phyloP scores from a whole-genome alignment of 768 basidiomycete species.

The Cyclocybe aegerita region DNA sequence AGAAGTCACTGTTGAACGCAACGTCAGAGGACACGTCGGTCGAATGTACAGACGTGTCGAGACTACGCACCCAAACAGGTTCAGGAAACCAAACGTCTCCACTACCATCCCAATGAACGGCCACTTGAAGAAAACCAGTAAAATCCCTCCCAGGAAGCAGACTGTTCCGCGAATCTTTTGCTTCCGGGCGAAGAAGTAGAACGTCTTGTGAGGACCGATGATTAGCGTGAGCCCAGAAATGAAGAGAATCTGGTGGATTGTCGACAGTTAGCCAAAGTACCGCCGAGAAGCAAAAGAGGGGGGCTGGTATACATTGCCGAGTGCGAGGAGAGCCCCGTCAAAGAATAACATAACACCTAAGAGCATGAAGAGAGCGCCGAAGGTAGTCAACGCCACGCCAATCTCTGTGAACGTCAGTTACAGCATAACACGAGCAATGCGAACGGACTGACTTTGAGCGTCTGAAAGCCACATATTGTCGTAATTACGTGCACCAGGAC shows the following conservation, averaged over 20 bases:
- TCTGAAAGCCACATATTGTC: slow-evolving; percentile 66
- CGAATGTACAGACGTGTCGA: slow-evolving; percentile 5
- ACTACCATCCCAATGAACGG: slow-evolving; percentile 92
- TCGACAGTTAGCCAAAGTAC: not conserved
- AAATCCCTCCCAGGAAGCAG: slow-evolving; percentile 87
- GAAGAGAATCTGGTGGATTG: slow-evolving; percentile 80
- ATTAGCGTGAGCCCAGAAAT: slow-evolving; percentile 92
- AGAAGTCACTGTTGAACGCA: slow-evolving; percentile 77
- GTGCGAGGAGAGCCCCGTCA: slow-evolving; percentile 90
- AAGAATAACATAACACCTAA: slow-evolving; percentile 96
- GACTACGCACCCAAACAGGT: slow-evolving; percentile 83
- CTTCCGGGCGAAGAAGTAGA: slow-evolving; percentile 95
- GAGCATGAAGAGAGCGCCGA: slow-evolving; percentile 94
- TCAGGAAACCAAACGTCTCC: slow-evolving; percentile 96
- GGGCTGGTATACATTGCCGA: slow-evolving; percentile 80
- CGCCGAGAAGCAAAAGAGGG: not conserved
- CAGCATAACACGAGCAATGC: not conserved
- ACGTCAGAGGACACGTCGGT: not conserved
- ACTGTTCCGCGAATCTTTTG: slow-evolving; percentile 90
- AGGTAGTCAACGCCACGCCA: slow-evolving; percentile 94
- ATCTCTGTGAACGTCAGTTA: slow-evolving; percentile 60
- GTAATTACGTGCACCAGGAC: not conserved
- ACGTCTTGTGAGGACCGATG: slow-evolving; percentile 96
- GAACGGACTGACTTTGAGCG: slow-evolving; percentile 51
- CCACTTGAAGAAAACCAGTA: slow-evolving; percentile 94